Base-by-base conservation (phyloP, 164 flowering plant species). In the Liquidambar formosana region DNA sequence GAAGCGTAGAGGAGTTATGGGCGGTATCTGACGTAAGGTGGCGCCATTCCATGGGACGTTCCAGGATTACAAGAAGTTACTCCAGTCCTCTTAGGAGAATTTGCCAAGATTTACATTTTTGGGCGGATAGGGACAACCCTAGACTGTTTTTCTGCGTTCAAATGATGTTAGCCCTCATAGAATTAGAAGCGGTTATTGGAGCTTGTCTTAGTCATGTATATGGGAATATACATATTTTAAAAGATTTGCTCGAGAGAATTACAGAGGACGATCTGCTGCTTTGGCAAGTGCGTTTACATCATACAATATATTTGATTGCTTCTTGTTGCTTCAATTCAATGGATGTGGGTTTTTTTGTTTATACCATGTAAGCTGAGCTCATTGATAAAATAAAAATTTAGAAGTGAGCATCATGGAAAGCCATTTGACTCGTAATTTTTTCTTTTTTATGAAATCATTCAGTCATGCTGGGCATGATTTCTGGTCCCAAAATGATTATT, bases 1-100 rank as follows among this genome's bases (percentile, higher is more conserved):
- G 95, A 68, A 93, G 97, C 70, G 99, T 96, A 8, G 98, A 89
- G 13, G 94, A 96, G 78, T 86, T 96, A 18, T 96, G 99, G 99
- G 98, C 57, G 11, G 99, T 96, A 33, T 90, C 99, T 27, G 82
- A 93, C 89, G 96, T 54, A 85, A 51, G 73, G 87, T 83, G 45
- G 15, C 79, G 1, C 99, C 99, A 23, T 96, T 96, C 81, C 74
- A 56, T 14, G 99, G 98, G 68, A 78, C 82, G 0, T 96, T 96
- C 89, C 86, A 80, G 15, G 99, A 96, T 72, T 96, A 96, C 84
- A 96, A 93, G 90, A 93, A 84, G 81, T 48, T 80, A 12, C 84
- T 95, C 23, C 94, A 89, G 63, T 84, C 92, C 10, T 64, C 77
- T 19, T 59, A 65, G 59, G 46, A 66, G 12, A 6, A 19, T 52